These are phyloP conservation scores for Aspergillus affinis DNA, from an alignment of 495 filamentous ascomycete genomes.

Conservation along the genomic window DNA sequence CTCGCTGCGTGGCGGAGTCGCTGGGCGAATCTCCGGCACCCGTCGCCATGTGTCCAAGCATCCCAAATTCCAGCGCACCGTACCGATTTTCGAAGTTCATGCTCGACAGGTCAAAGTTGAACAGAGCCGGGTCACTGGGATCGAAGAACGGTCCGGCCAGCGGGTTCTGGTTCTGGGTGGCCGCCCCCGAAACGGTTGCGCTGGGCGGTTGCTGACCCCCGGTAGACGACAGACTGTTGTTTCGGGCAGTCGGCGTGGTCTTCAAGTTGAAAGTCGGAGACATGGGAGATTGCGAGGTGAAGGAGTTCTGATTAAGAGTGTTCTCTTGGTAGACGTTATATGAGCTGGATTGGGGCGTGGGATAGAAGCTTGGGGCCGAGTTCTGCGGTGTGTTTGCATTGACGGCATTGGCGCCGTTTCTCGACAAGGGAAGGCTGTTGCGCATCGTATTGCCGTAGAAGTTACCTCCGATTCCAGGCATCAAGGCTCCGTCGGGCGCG, in stretches of 20 bases:
- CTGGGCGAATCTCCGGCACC: conserved; percentile 76
- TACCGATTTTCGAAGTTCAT: conserved; percentile 96
- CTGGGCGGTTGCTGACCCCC: conserved; percentile 35
- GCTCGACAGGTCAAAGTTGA: conserved; percentile 90
- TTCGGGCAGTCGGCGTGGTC: conserved; percentile 37
- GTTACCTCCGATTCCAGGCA: conserved; percentile 56
- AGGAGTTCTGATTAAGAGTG: conserved; percentile 48
- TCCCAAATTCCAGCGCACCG: conserved; percentile 87
- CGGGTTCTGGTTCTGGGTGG: conserved; percentile 39
- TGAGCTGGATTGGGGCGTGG: conserved; percentile 36
- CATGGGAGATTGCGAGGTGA: conserved; percentile 67
- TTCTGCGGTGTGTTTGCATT: conserved; percentile 27
- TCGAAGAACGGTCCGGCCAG: conserved; percentile 72
- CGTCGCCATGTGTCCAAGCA: conserved; percentile 90
- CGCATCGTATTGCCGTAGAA: conserved; percentile 41
- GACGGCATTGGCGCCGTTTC: conserved; percentile 32
- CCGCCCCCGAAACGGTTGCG: conserved; percentile 32
- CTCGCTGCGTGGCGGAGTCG: conserved; percentile 55
- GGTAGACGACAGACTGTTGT: conserved; percentile 36
- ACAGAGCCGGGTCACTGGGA: conserved; percentile 83
- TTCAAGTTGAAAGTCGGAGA: conserved; percentile 63
- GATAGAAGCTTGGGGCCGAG: conserved; percentile 32
- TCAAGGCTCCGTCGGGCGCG: conserved; percentile 75
- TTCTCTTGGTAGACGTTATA: conserved; percentile 45
- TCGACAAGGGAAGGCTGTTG: conserved; percentile 32